Evolutionary conservation across 306 rosid genomes (phyloP).

Genomic region (Pyrus pyrifolia): DNA sequence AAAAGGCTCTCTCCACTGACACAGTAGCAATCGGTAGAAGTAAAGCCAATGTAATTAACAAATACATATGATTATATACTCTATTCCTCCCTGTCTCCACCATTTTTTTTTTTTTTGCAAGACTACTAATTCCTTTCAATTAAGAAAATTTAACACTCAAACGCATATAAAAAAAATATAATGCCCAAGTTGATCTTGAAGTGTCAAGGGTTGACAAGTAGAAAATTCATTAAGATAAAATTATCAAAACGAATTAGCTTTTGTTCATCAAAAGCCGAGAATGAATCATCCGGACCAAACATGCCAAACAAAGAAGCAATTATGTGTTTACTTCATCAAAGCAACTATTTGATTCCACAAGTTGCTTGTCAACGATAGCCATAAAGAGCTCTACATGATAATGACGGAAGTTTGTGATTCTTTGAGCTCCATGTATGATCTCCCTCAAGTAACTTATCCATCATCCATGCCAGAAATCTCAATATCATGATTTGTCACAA

Average conservation of each 20-base stretch:
- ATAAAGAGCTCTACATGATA: neutral
- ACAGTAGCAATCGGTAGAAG: neutral
- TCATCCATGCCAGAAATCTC: neutral
- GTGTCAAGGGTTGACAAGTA: neutral
- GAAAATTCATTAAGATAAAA: slow-evolving; percentile 9
- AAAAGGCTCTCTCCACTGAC: no score
- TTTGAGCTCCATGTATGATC: neutral
- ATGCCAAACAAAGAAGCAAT: slow-evolving; percentile 5
- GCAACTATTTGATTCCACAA: neutral
- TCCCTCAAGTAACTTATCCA: neutral
- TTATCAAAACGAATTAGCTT: neutral
- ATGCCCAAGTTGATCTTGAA: neutral
- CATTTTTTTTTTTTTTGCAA: neutral
- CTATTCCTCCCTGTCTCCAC: neutral
- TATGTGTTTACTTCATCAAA: neutral
- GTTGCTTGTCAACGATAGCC: neutral
- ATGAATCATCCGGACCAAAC: neutral
- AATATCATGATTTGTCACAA: neutral
- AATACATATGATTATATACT: neutral
- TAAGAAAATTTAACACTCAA: neutral
- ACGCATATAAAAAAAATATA: neutral
- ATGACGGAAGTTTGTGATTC: slow-evolving; percentile 2
- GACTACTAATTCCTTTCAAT: neutral
- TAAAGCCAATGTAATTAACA: neutral
- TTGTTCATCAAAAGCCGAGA: neutral